Percentiles rank a stretch among this genome's conserved stretches.
These are phyloP conservation scores for Xylariaceae sp. DNA, from an alignment of 2,329 filamentous ascomycete species.

Conservation along the genomic window DNA sequence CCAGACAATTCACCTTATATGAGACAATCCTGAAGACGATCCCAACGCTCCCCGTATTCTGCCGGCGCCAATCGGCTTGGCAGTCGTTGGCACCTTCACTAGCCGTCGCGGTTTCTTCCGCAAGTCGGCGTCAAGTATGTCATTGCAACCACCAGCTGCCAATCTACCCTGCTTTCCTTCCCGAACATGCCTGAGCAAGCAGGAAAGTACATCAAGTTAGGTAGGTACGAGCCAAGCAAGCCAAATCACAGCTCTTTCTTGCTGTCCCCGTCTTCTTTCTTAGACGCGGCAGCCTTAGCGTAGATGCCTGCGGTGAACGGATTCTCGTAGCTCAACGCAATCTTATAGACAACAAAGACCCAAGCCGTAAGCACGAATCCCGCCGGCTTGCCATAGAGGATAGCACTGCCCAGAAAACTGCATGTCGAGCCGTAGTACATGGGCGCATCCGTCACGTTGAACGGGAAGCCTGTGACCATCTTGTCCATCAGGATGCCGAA, in stretches of 20 bases:
- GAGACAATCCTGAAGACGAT: too few relatives aligned
- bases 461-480: slow-evolving; percentile 92
- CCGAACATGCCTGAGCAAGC: too few relatives aligned
- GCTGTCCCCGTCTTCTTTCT: slow-evolving; percentile 43
- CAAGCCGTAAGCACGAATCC: slow-evolving; percentile 71
- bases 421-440: slow-evolving; percentile 97
- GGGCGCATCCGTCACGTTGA: slow-evolving; percentile 83
- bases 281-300: slow-evolving; percentile 62
- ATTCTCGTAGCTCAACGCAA: slow-evolving; percentile 85
- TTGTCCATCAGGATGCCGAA: slow-evolving; percentile 97
- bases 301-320: slow-evolving; percentile 94
- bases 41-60: background rate
- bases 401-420: slow-evolving; percentile 83
- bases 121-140: slow-evolving; percentile 17
- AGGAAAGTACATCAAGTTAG: too few relatives aligned
- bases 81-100: background rate
- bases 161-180: too few relatives aligned
- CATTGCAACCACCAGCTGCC: too few relatives aligned
- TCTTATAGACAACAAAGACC: slow-evolving; percentile 73
- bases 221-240: too few relatives aligned
- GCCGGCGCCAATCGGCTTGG: background rate
- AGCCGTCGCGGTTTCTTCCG: slow-evolving; percentile 20
- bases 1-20: too few relatives aligned
- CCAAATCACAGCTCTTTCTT: too few relatives aligned
- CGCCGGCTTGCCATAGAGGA: slow-evolving; percentile 83